Evolutionary conservation across 805 yeast species (phyloP), one percentile per base, ranked within the genome.

Genomic region (Metschnikowia aberdeeniae): DNA sequence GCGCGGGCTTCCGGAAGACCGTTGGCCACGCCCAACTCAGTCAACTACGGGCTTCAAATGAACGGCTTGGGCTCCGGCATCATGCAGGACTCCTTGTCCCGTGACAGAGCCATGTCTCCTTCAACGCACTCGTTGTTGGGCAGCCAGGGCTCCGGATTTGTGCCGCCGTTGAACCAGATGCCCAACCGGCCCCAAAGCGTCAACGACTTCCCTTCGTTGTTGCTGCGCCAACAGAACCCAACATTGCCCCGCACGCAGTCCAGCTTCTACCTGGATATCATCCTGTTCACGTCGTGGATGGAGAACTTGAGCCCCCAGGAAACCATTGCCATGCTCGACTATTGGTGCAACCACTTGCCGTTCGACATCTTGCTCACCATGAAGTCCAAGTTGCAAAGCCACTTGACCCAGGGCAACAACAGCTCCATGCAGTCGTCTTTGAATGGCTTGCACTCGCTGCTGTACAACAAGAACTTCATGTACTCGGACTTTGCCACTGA

Each of bases 301-400:
- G 58, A 54, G 45, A 47, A 22, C 38, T 66, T 81, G 59, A 68
- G 66, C 39, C 70, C 77, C n/a, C 71, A 70, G 37, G 83, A 80
- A 50, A 77, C 70, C 52, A 66, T 75, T 45, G 65, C 76, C 40
- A 75, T 78, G 61, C 68, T 79, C 47, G 84, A 80, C 53, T 75
- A 77, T 56, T 62, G 80, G 59, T 66, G 81, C 47, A 64, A 72
- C 38, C 67, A 68, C 46, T 61, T 80, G 52, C 75, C 79, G 7
- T 73, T 76, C 44, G 84, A 80, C 51, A 73, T 76, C 12, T 60
- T 79, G 49, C 64, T 71, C 30, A 68, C 78, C 40, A 75, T 80
- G 44, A 75, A 72, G 56, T 57, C 73, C 27, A 75, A 72, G 51
- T 53, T 80, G 44, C 81, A 77, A 47, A 59, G 45, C 38, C 69